Evolutionary conservation across 2,329 filamentous ascomycete genomes (phyloP).

Genomic region (Cladophialophora carrionii): DNA sequence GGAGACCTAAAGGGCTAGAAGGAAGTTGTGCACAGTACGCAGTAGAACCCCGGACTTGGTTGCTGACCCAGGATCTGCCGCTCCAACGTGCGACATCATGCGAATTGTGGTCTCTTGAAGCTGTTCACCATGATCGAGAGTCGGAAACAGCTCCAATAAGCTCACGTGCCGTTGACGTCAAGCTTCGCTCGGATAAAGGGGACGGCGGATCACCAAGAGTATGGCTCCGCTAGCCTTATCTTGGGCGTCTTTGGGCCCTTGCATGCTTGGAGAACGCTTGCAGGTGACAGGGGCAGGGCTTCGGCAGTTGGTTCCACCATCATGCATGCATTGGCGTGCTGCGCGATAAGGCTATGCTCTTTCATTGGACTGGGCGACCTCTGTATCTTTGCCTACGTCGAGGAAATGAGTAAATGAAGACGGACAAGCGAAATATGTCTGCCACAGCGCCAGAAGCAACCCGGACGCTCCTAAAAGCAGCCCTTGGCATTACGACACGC

Average conservation of each 20-base stretch:
- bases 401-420: slow-evolving; percentile 25
- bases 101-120: background rate
- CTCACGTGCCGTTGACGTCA: slow-evolving; percentile 7
- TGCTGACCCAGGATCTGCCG: background rate
- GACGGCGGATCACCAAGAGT: background rate
- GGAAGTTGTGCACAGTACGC: background rate
- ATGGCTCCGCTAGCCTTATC: slow-evolving; percentile 2
- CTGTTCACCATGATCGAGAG: background rate
- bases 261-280: background rate
- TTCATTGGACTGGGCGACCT: slow-evolving; percentile 24
- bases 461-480: slow-evolving; percentile 4
- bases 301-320: background rate
- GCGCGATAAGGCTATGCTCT: slow-evolving; percentile 22
- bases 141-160: background rate
- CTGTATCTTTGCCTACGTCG: slow-evolving; percentile 23
- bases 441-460: slow-evolving; percentile 24
- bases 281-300: background rate
- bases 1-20: background rate
- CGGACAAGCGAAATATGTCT: background rate
- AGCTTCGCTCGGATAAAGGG: slow-evolving; percentile 2
- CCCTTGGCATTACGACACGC: slow-evolving; percentile 35
- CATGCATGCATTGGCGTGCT: background rate
- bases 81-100: background rate
- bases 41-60: background rate
- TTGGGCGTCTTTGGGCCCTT: slow-evolving; percentile 3